These are phyloP conservation scores for Rhazya stricta DNA, from an alignment of 257 asterid genomes.

Conservation along the genomic window DNA sequence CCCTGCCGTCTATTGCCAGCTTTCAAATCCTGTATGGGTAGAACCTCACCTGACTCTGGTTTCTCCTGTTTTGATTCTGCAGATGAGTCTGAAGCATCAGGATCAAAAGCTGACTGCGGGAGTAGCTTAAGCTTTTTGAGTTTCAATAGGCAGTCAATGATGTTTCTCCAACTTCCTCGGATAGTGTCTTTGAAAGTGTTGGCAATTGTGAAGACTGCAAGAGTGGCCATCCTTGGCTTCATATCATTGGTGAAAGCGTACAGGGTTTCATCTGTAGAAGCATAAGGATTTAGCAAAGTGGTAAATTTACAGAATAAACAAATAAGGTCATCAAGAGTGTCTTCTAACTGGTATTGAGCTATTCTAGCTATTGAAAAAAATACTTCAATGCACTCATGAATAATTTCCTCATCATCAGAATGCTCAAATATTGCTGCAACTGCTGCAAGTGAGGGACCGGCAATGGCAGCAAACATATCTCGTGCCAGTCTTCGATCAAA, in stretches of 20 bases:
- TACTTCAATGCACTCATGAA: conserved; percentile 76
- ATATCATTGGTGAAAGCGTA: conserved; percentile 73
- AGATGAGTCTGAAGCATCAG: conserved; percentile 26
- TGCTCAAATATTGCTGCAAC: conserved; percentile 83
- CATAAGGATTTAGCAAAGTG: conserved; percentile 67
- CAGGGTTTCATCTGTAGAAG: conserved; percentile 76
- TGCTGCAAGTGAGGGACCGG: conserved; percentile 88
- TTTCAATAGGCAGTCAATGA: conserved; percentile 79
- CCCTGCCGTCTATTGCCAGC: conserved; percentile 27
- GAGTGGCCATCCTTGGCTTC: conserved; percentile 89
- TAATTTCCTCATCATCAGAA: conserved; percentile 71
- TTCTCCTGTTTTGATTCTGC: conserved; percentile 16
- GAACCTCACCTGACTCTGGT: conserved; percentile 24
- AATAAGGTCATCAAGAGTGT: conserved; percentile 77
- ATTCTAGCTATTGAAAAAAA: conserved; percentile 77
- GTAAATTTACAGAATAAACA: conserved; percentile 83
- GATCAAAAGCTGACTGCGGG: conserved; percentile 63
- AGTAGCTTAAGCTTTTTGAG: conserved; percentile 80
- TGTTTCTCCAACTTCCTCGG: conserved; percentile 88
- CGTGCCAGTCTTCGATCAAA: conserved; percentile 76
- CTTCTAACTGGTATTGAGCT: conserved; percentile 77
- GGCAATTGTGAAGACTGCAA: conserved; percentile 76
- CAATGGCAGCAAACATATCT: conserved; percentile 80
- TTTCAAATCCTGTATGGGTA: conserved; percentile 32
- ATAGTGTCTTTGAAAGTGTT: conserved; percentile 73